Evolutionary conservation across 306 rosid genomes (phyloP), one percentile per base, ranked within the genome.

Genomic region (Mucuna pruriens): DNA sequence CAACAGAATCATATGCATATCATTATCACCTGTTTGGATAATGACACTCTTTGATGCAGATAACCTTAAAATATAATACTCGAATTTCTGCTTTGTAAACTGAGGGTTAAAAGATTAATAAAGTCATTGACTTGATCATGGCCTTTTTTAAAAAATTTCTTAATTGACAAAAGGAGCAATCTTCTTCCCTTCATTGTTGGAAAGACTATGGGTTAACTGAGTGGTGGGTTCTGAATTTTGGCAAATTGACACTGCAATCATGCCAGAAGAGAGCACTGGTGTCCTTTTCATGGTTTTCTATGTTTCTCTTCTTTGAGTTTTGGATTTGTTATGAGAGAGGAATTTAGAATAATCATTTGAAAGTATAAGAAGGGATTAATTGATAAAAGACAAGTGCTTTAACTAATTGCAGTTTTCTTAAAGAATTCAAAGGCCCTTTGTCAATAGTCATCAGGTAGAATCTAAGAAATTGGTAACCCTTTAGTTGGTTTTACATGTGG

Each of bases 1-100:
- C 88, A 89, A 85, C 85, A 85, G 82, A 80, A 85, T 87, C 83
- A 75, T 84, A 20, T 71, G 66, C 84, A 51, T 78, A 80, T 84
- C 78, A 85, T 72, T 78, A 86, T 80, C 66, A 57, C 78, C 58
- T 71, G 22, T 69, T 81, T 81, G 80, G 78, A 80, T 34, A 75
- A 26, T 44, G 82, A 55, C 66, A 16, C 57, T 73, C 81, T 84
- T 76, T 62, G 58, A 12, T 12, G 26, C 9, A 85, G 84, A 54
- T 85, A 84, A 86, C 57, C 71, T 71, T 78, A 71, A 52, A 66
- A 77, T 73, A 36, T 26, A 36, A 52, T 39, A 48, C 80, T 79
- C 52, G 63, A 42, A 31, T 29, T 63, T 78, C 23, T 23, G 23
- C 44, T 68, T 84, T 79, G 79, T 77, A 62, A 79, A 80, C 68